Base-by-base conservation (phyloP, 768 basidiomycete species). In the Tephrocybe sp. region DNA sequence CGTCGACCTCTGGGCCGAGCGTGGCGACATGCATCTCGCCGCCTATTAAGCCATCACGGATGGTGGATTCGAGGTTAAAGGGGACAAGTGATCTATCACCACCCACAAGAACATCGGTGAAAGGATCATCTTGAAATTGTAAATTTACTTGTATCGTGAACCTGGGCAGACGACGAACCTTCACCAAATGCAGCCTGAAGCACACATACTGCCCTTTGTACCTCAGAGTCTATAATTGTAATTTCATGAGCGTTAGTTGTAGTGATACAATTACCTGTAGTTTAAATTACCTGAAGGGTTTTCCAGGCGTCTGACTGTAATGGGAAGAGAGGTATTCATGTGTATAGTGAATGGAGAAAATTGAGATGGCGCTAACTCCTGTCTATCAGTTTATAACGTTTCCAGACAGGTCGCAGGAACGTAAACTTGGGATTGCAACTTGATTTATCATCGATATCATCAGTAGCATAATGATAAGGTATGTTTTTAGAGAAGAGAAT, bases 11-110 rank as follows among this genome's bases (percentile, higher is more conserved):
- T 10, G 60, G 53, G 3, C 64, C 63, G 8, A 63, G 23, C n/a
- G 53, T 39, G n/a, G 64, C 60, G 9, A 66, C 53, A 26, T 65
- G 62, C 4, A 67, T 54, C 31, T 63, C 52, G 19, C 68, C 67
- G 5, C 65, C 67, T 19, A 68, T 51, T 11, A 57, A 39, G 1
- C 62, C 58, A 4, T 54, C 57, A 8, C 54, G 53, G 19, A 69
- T 54, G 45, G 56, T 52, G 4, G 55, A 59, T 17, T 60, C 51
- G 20, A 63, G 45, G 23, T 54, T 38, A 4, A 41, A 38, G 31
- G 52, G 57, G 2, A 55, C 22, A 3, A 65, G 53, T 1, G 58
- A 59, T 33, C 44, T 30, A 31, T 63, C 56, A 11, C 59, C 59
- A 13, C 57, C 64, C 6, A 56, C 39, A 10, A 62, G 39, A 5